Evolutionary conservation across 2,329 filamentous ascomycete genomes (phyloP), one percentile per base, ranked within the genome.

Genomic region (Sporothrix globosa): DNA sequence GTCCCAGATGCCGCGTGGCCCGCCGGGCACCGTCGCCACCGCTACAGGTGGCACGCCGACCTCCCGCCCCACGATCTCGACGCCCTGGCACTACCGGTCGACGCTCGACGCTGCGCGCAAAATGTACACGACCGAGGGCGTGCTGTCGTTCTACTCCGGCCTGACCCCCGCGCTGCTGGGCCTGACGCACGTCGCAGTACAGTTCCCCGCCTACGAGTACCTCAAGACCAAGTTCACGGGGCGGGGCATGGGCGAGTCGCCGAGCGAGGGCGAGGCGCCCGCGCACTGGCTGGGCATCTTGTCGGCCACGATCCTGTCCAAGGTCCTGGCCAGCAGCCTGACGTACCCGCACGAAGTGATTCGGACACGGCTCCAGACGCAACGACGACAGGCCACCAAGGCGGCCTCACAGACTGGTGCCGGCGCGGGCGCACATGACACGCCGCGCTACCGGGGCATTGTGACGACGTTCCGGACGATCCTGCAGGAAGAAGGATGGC

Each of bases 291-390:
- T 91, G 61, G 95, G 95, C 50, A 92, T 98, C 72, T 85, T 97
- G 11, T 88, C 90, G 14, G 95, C 96, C 48, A 97, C 94, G 14
- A 93, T 98, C 73, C 81, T 99, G 67, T 97, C 93, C 82, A 99
- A 99, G 81, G 88, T 97, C 65, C 90, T 96, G 77, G 96, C 96
- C 46, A 97, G 94, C 78, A 96, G 92, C 65, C 92, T 94, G 10
- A 99, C 96, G 21, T 99, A 99, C 78, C 96, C 96, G 0, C 96
- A 99, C 78, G 96, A 99, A 81, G 96, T 99, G 21, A 90, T 99
- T 67, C 90, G 96, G 58, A 99, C 96, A 66, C 87, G 96, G 71
- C 83, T 99, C 70, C 96, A 99, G 80, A 99, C 96, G 1, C 96
- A 99, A 79, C 90, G 96, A 77, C 87, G 93, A 72, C 89, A 90